Conservation (phyloP, 306 rosid species). For the Lathyrus tuberosus region DNA sequence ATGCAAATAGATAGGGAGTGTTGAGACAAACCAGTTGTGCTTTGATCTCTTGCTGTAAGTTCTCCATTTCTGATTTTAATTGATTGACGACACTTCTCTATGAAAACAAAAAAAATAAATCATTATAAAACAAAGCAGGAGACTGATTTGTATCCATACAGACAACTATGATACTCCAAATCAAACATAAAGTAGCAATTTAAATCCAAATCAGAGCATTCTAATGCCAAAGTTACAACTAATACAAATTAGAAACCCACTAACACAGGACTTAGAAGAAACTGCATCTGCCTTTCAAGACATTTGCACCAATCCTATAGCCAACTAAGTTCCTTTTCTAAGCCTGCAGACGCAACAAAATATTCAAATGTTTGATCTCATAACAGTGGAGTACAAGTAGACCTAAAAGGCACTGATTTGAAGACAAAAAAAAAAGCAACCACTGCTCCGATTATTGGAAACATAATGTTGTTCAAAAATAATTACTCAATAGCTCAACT, state of each 20-base stretch:
- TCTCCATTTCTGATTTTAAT: constrained; percentile 84
- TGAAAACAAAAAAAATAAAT: constrained; percentile 40
- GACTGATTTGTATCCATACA: constrained; percentile 8
- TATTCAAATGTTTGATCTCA: constrained; percentile 24
- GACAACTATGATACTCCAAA: constrained; percentile 27
- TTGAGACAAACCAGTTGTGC: constrained; percentile 68
- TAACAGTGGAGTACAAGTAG: constrained; percentile 26
- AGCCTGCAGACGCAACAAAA: constrained; percentile 27
- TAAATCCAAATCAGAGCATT: constrained; percentile 16
- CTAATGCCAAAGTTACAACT: constrained; percentile 16
- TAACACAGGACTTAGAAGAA: constrained; percentile 14
- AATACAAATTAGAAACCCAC: constrained; percentile 27
- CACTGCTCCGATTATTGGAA: constrained; percentile 4
- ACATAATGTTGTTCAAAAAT: constrained; percentile 13
- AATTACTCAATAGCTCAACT: too few relatives aligned
- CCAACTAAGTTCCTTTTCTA: constrained; percentile 24
- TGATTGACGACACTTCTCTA: constrained; percentile 84
- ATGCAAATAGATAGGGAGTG: constrained; percentile 18
- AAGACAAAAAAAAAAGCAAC: constrained; percentile 28
- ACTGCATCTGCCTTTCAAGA: constrained; percentile 25
- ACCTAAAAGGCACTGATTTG: constrained; percentile 15
- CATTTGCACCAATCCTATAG: constrained; percentile 10
- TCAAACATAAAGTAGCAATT: constrained; percentile 29
- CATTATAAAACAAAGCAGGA: constrained; percentile 29
- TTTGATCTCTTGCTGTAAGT: constrained; percentile 73